Conservation (phyloP, 768 basidiomycete genomes). For the Vararia minispora region DNA sequence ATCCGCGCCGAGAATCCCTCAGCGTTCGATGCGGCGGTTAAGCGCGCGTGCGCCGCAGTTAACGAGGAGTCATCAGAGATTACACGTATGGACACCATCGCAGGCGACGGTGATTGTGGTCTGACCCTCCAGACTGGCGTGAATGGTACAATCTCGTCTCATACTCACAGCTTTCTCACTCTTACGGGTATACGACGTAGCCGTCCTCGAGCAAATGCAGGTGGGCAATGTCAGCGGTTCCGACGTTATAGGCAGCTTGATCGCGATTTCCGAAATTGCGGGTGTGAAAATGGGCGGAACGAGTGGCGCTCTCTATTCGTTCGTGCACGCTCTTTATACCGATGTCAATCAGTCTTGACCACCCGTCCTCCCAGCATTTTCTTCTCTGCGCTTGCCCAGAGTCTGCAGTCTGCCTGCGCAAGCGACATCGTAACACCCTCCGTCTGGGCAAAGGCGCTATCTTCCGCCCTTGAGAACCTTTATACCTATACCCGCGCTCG, state of each 20-base stretch:
- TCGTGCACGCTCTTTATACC: conserved; percentile 20
- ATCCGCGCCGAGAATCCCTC: conserved; percentile 32
- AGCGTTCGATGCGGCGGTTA: conserved; percentile 44
- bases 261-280: conserved; percentile 59
- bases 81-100: conserved; percentile 82
- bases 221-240: conserved; percentile 46
- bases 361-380: conserved; percentile 50
- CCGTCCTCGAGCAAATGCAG: conserved; percentile 46
- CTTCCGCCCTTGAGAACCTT: conserved; percentile 44
- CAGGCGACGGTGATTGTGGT: conserved; percentile 82
- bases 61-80: conserved; percentile 80
- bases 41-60: conserved; percentile 52
- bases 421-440: conserved; percentile 31
- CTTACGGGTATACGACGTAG: conserved; percentile 22
- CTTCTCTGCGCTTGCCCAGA: conserved; percentile 79
- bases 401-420: conserved; percentile 35
- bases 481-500: conserved; percentile 85
- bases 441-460: conserved; percentile 52
- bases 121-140: conserved; percentile 67
- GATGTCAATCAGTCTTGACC: conserved; percentile 1
- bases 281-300: conserved; percentile 89
- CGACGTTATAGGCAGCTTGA: conserved; percentile 54
- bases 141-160: conserved; percentile 39
- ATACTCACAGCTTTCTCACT: conserved; percentile 8
- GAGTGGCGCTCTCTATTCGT: conserved; percentile 87